Conservation (phyloP, 2,329 filamentous ascomycete species). For the Botrytis paeoniae region DNA sequence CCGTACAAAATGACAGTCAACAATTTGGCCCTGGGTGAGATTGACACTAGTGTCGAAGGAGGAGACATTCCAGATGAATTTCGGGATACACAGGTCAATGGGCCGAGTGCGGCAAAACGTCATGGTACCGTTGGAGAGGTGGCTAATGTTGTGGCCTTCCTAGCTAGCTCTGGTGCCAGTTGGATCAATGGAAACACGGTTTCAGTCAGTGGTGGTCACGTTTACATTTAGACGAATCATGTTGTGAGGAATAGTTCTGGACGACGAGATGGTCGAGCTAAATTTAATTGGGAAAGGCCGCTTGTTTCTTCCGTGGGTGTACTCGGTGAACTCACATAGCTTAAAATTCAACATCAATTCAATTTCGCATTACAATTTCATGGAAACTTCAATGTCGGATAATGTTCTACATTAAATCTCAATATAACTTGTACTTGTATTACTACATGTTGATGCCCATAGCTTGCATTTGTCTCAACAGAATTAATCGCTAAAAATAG, state of each 20-base stretch:
- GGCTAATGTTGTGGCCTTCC: constrained; percentile 12
- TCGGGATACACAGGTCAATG: neutral
- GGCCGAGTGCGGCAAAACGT: constrained; percentile 7
- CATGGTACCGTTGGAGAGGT: constrained; percentile 17
- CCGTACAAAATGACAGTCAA: constrained; percentile 19
- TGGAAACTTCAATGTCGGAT: too few species aligned
- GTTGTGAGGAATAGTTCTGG: neutral
- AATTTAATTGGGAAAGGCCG: neutral
- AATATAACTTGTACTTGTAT: too few species aligned
- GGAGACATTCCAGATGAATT: neutral
- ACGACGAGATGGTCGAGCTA: neutral
- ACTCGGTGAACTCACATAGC: neutral
- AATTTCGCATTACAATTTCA: accelerated
- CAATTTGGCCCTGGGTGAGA: neutral
- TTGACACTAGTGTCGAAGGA: neutral
- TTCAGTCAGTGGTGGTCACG: constrained; percentile 15
- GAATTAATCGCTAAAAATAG: neutral
- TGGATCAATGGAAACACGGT: constrained; percentile 18
- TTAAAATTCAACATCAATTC: neutral
- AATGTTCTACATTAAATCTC: neutral
- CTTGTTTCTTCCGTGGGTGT: neutral
- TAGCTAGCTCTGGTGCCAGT: constrained; percentile 14
- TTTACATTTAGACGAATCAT: neutral
- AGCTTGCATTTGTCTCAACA: neutral
- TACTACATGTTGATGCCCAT: neutral